Evolutionary conservation across 2,329 filamentous ascomycete species (phyloP), one percentile per base, ranked within the genome.

Genomic region (Fusarium sp.): DNA sequence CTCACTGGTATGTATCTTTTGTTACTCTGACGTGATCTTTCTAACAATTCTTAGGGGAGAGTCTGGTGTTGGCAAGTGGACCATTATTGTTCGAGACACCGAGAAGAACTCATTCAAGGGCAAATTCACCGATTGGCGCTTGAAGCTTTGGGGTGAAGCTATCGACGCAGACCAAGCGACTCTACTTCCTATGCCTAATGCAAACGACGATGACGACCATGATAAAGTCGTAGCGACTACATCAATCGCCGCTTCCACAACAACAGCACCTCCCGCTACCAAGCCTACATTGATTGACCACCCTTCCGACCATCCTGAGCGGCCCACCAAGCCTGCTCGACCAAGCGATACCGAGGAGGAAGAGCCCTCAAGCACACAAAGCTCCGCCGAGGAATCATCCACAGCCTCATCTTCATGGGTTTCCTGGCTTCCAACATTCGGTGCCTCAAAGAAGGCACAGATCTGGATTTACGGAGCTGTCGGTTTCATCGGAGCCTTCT

Each of bases 381-480:
- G 67, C 44, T 74, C 76, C 7, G 69, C 77, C 4, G 80, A 75
- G 80, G 84, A 75, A 79, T 77, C 75, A 76, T 77, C 79, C 69
- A 82, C 82, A 41, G 85, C 85, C 71, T 91, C 93, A 71, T 90
- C 86, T 65, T 92, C 93, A 66, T 91, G 89, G 89, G 85, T 98
- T 20, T 94, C 94, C 2, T 94, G 92, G 84, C 91, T 98, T 77
- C 94, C 95, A 0, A 95, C 93, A 2, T 97, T 98, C 75, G 94
- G 94, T 57, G 91, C 94, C 40, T 94, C 92, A 11, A 94, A 94
- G 73, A 89, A 89, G 76, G 97, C 94, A 0, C 94, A 97, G 78
- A 87, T 92, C 65, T 99, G 96, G 96, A 97, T 99, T 73, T 98
- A 90, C 78, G 94, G 94, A 61, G 90, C 94, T 6, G 82, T 96